A percentile compares a stretch with the other conserved stretches of the same genome.
Evolutionary conservation across 164 flowering plant genomes (phyloP).

Genomic region (Vitis amurensis): DNA sequence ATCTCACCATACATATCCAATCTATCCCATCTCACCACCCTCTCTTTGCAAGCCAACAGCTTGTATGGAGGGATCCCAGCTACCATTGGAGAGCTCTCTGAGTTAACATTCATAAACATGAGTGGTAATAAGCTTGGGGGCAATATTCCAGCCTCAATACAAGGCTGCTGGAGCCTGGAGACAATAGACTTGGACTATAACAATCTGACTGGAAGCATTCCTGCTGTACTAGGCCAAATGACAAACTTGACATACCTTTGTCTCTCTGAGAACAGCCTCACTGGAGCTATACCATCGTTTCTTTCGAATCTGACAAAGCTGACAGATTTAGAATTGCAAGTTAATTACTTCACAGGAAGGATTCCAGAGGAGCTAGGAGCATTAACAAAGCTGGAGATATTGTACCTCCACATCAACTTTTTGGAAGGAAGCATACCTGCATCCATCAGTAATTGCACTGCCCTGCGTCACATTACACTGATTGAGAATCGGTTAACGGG

Average conservation of each 20-base stretch:
- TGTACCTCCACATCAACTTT: constrained; percentile 11
- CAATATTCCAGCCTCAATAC: too few species aligned
- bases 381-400: constrained; percentile 11
- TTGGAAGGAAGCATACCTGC: constrained; percentile 14
- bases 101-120: background rate
- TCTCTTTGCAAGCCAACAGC: constrained; percentile 8
- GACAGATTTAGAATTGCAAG: background rate
- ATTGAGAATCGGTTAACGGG: constrained; percentile 5
- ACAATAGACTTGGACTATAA: background rate
- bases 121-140: constrained; percentile 2
- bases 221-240: constrained; percentile 12
- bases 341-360: constrained; percentile 12
- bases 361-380: constrained; percentile 12
- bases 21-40: constrained; percentile 15
- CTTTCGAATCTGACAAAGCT: constrained; percentile 12
- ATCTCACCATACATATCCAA: constrained; percentile 18
- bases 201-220: constrained; percentile 13
- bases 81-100: constrained; percentile 4
- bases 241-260: constrained; percentile 12
- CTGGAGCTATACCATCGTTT: constrained; percentile 4
- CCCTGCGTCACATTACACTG: constrained; percentile 6
- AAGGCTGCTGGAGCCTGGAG: background rate
- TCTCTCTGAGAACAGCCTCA: constrained; percentile 8
- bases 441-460: constrained; percentile 13
- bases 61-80: constrained; percentile 15